These are phyloP conservation scores for Geum urbanum DNA, from an alignment of 306 rosid species.

Conservation along the genomic window DNA sequence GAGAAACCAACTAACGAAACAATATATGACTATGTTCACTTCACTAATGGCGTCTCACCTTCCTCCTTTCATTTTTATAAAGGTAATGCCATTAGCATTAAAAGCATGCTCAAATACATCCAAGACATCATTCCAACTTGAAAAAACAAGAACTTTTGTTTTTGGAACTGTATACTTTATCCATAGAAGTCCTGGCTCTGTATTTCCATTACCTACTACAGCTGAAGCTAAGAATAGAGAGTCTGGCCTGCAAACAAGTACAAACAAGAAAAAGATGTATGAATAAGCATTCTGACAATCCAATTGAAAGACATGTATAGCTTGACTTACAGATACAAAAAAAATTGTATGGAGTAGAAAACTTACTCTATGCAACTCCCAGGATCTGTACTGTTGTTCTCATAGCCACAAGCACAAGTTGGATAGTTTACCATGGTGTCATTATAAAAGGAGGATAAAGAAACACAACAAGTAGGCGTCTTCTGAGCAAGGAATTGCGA, in stretches of 20 bases:
- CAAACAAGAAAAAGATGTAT: not conserved
- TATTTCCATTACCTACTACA: constrained; percentile 49
- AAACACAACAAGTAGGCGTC: constrained; percentile 93
- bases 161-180: constrained; percentile 64
- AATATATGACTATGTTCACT: not conserved
- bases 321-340: no score
- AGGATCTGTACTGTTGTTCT: no score
- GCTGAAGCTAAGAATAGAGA: no score
- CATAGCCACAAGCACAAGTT: no score
- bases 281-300: no score
- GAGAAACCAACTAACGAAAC: not conserved
- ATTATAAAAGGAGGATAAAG: no score
- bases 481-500: constrained; percentile 95
- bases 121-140: constrained; percentile 96
- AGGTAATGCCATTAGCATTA: constrained; percentile 54
- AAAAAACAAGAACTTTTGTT: constrained; percentile 80
- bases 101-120: constrained; percentile 91
- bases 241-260: constrained; percentile 20
- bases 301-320: no score
- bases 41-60: constrained; percentile 50
- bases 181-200: constrained; percentile 90
- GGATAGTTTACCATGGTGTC: no score
- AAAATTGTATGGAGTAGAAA: no score
- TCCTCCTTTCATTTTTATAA: constrained; percentile 90
- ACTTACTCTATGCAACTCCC: no score